Percentiles rank a stretch among this genome's conserved stretches.
These are phyloP conservation scores for Paecilomyces formosus DNA, from an alignment of 2,329 filamentous ascomycete species.

Conservation along the genomic window DNA sequence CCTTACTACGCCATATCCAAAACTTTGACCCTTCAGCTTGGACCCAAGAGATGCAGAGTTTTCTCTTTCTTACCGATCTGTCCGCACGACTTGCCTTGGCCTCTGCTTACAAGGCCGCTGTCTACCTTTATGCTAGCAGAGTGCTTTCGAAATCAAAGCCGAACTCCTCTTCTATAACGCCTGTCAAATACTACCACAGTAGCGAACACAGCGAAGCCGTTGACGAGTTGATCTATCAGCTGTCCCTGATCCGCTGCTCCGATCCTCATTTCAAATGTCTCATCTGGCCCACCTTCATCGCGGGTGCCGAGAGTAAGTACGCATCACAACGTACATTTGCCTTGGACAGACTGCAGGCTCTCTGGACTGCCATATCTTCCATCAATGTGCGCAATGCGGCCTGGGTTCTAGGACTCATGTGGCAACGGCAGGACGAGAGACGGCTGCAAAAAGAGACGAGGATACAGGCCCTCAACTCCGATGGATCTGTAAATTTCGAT, in stretches of 20 bases:
- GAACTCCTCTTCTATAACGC: neutral
- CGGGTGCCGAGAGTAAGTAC: slow-evolving; percentile 31
- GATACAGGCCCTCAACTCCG: neutral
- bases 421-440: slow-evolving; percentile 30
- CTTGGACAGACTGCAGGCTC: slow-evolving; percentile 22
- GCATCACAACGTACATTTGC: slow-evolving; percentile 24
- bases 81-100: slow-evolving; percentile 43
- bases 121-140: slow-evolving; percentile 33
- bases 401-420: slow-evolving; percentile 33
- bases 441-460: slow-evolving; percentile 9
- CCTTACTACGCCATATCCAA: slow-evolving; percentile 30
- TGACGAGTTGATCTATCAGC: slow-evolving; percentile 25
- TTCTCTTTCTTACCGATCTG: slow-evolving; percentile 40
- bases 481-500: neutral
- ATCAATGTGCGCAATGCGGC: slow-evolving; percentile 34
- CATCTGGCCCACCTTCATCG: slow-evolving; percentile 38
- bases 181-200: slow-evolving; percentile 15
- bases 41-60: slow-evolving; percentile 31
- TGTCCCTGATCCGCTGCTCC: slow-evolving; percentile 25
- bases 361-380: slow-evolving; percentile 29
- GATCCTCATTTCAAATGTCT: slow-evolving; percentile 37
- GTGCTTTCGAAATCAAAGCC: slow-evolving; percentile 20
- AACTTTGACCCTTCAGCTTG: slow-evolving; percentile 30
- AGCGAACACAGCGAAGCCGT: slow-evolving; percentile 21
- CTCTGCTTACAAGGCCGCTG: slow-evolving; percentile 29